phyloP scores from a whole-genome alignment of 2,329 filamentous ascomycete genomes.

The Pochonia chlamydosporia region DNA sequence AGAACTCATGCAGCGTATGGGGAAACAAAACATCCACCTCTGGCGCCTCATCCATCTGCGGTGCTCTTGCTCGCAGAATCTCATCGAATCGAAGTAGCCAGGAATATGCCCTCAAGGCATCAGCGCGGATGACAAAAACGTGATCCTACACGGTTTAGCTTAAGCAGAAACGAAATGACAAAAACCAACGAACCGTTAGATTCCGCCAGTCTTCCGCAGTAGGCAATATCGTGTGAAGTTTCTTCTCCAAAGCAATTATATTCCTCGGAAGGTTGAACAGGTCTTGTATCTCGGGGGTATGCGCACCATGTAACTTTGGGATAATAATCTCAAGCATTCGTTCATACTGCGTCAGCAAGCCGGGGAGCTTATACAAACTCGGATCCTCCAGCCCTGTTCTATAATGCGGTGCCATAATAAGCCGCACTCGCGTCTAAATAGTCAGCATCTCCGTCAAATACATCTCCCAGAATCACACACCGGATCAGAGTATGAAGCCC shows the following conservation, averaged over 20 bases:
- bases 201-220: not conserved
- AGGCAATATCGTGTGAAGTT: not conserved
- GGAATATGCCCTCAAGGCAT: too few relatives aligned
- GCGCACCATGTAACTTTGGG: not conserved
- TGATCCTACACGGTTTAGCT: too few relatives aligned
- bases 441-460: too few relatives aligned
- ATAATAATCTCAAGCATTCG: not conserved
- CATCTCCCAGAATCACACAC: too few relatives aligned
- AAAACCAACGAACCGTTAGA: not conserved
- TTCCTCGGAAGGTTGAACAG: not conserved
- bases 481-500: conserved; percentile 9
- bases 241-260: not conserved
- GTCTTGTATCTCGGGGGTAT: not conserved
- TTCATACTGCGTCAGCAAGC: not conserved
- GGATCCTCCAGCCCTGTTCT: not conserved
- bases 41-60: not conserved
- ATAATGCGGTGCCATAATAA: not conserved
- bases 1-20: not conserved
- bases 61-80: not conserved
- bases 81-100: not conserved
- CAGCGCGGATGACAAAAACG: too few relatives aligned
- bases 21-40: not conserved
- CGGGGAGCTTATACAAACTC: not conserved
- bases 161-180: too few relatives aligned
- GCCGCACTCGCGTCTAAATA: not conserved